Base-by-base conservation (phyloP, 1,284 basidiomycete genomes). In the Sphaerobolus stellatus region DNA sequence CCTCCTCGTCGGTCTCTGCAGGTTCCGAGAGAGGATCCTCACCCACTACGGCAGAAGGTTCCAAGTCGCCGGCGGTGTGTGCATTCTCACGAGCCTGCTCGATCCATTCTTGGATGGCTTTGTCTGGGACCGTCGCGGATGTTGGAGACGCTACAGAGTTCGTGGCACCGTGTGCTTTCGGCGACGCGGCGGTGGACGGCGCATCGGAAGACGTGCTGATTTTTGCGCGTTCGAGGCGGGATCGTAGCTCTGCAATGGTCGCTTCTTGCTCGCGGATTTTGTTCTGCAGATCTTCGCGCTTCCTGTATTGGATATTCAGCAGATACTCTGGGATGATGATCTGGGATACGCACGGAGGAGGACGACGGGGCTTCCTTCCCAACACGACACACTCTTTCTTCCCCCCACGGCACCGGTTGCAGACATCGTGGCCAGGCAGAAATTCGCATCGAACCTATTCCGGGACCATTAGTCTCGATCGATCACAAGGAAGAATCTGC, bases 251-350 rank as follows among this genome's bases (percentile, higher is more conserved):
- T 53, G 76, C 71, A 30, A 84, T 82, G 56, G 78, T 68, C 20
- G 70, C 59, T 60, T 82, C 79, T 64, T 81, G 78, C 45, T 71
- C 66, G 40, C 73, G 69, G 2, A 78, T 54, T 66, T 88, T 76
- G 58, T 79, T 83, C 52, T 91, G 74, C 25, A 92, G 75, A 61
- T 86, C 75, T 63, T 90, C 89, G 14, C 89, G 85, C 77, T 91
- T 90, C 41, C 86, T 83, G 52, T 70, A 52, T 34, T 55, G 50
- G 48, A n/a, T 16, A 24, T 28, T 31, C 14, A 28, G 31, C 13
- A 18, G 34, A 11, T 3, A 3, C 43, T 25, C 41, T 25, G n/a
- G 33, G 50, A 18, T 45, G 46, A 46, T 54, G 44, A 38, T 48
- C 28, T 49, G 16, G 48, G 27, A 40, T 11, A 71, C 85, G 66